Base-by-base conservation (phyloP, 352 stramenopile genomes). In the Phytopythium delawarense region DNA sequence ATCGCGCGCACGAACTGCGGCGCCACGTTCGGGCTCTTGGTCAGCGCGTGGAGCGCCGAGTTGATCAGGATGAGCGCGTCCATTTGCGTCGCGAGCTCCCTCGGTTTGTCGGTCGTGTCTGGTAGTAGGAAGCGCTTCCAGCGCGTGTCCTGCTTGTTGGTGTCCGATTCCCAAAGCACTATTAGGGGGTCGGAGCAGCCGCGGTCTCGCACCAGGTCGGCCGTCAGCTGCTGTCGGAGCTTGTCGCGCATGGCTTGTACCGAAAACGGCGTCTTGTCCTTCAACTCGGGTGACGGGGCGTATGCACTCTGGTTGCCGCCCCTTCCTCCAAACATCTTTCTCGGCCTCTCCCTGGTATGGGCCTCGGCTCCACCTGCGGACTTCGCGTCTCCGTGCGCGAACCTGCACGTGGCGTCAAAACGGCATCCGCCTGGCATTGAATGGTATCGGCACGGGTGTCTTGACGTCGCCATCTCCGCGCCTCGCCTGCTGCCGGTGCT, bases 61-160 rank as follows among this genome's bases (percentile, higher is more conserved):
- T 82, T 82, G 20, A 77, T 61, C 25, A 81, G 79, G 21, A 74
- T 79, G 1, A 79, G 37, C 15, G 50, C 65, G 11, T 79, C 65
- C n/a, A 70, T 76, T 46, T 79, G 68, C 32, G 56, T 79, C 55
- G 65, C 61, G 18, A 79, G 34, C 21, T 46, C 21, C 61, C 65
- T 74, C 15, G 66, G 46, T n/a, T 70, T 63, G 1, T 20, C 21
- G 7, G 45, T 50, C 32, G 72, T 55, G 30, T 57, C 23, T 0
- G 60, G 60, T 35, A 63, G 66, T 6, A 79, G 23, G 16, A 76
- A 79, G 5, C 69, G 68, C 32, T 74, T 74, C 71, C 71, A 79
- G 3, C 75, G 52, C 39, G 63, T 51, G 45, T 74, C 71, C 20
- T 72, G 48, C 1, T 58, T 52, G 60, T 34, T 69, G 49, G 12